Evolutionary conservation across 495 filamentous ascomycete genomes (phyloP), one percentile per base, ranked within the genome.

Genomic region (Parathielavia hyrcaniae): DNA sequence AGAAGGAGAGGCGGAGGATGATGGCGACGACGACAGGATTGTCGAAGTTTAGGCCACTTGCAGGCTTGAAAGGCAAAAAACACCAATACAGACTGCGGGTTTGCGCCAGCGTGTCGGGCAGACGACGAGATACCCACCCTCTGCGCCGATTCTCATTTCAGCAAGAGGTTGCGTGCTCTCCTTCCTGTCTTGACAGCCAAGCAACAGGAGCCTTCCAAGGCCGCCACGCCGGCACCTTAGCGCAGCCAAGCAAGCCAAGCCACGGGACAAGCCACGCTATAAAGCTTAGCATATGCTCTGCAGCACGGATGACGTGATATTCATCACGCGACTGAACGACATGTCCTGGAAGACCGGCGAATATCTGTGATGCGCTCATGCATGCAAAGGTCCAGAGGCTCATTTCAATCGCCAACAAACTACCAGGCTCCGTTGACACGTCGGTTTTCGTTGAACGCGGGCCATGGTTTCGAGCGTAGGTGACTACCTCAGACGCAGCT

Each of bases 1-100:
- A 85, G 50, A 85, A 81, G 44, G 86, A 67, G 71, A 86, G 63
- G 86, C 36, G 23, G 68, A 66, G 45, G 66, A 58, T 4, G 67
- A 64, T 13, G 57, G 55, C 30, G 64, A 77, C 13, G 73, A 77
- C 45, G 62, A 74, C 23, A 65, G 66, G 65, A 71, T 79, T 53
- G 69, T 76, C 14, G 75, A 78, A 61, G 71, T 79, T 16, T 79
- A 74, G 59, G 30, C 0, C 19, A 6, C 5, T 30, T 41, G 19
- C 38, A 50, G 6, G 26, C 5, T 30, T 41, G 19, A 26, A 50
- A 30, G 26, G 6, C 20, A 34, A 13, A 11, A 26, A 13, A 46
- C 13, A 7, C 5, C 12, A 46, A 22, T 53, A 6, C 1, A 6
- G 43, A 52, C 16, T 16, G 23, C 20, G 32, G n/a, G 13, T 16